Evolutionary conservation across 1,139 yeast genomes (phyloP), one percentile per base, ranked within the genome.

Genomic region (Hyphopichia burtonii): DNA sequence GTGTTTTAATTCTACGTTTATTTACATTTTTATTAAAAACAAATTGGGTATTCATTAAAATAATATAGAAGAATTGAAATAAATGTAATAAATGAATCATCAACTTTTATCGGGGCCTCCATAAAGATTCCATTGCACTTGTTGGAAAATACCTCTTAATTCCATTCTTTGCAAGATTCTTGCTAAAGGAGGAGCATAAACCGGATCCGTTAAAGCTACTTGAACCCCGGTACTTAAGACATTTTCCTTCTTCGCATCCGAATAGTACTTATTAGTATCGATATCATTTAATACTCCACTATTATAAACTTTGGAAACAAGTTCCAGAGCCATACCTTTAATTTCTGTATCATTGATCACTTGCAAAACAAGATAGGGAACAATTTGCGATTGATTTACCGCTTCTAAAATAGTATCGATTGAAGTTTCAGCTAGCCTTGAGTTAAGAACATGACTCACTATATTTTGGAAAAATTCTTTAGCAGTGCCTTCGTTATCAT

Each of bases 171-270:
- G 51, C 44, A 72, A 61, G 6, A 72, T 43, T 43, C 46, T 48
- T 2, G 68, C 77, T 25, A 70, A 33, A 5, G 63, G 58, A 2
- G 75, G 74, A 12, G 65, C 58, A 52, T 63, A 65, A 5, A 42
- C 51, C 1, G 66, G 64, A 42, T 58, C 49, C 16, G 71, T 61
- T 37, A 73, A 58, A 7, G 56, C 40, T 6, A 19, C 37, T 46
- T 71, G 65, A 7, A 65, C 46, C 0, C 50, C 52, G 38, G 62
- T 51, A 17, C 64, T 48, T 40, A 71, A 48, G 1, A 47, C 14
- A 2, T 55, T 53, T 4, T 48, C 38, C 39, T 60, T 56, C 48
- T 69, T 71, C 19, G 60, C 59, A 17, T 55, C 34, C 4, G 45
- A 48, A 43, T 46, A 66, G 42, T 51, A 50, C 2, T 47, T 40